Percentiles rank a stretch among this genome's conserved stretches.
Evolutionary conservation across 441 rosid genomes (phyloP).

Genomic region (Croton laevigatus): DNA sequence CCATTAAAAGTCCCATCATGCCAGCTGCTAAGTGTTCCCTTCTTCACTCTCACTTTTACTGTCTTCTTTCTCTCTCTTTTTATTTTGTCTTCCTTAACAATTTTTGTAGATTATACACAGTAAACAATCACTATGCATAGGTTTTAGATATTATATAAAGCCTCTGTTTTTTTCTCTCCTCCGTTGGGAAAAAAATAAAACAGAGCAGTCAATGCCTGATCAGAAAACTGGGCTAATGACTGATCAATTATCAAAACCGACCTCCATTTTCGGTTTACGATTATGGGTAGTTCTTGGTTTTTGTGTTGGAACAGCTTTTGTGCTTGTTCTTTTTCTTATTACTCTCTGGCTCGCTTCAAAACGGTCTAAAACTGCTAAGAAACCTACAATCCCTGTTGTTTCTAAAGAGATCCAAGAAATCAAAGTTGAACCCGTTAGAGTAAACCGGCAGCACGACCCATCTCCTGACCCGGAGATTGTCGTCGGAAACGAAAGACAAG

Average conservation of each 20-base stretch:
- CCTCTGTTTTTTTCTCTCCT: not conserved
- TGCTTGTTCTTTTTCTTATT: conserved; percentile 67
- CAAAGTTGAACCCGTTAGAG: conserved; percentile 28
- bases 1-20: conserved; percentile 28
- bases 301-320: conserved; percentile 71
- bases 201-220: conserved; percentile 32
- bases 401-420: conserved; percentile 65
- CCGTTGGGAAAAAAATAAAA: conserved; percentile 13
- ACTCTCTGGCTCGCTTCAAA: conserved; percentile 80
- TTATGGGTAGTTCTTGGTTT: conserved; percentile 86
- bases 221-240: conserved; percentile 26
- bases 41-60: not conserved
- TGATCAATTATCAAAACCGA: conserved; percentile 59
- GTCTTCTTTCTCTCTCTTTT: not conserved
- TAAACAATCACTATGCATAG: not conserved
- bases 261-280: conserved; percentile 71
- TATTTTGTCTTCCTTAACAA: not conserved
- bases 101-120: not conserved
- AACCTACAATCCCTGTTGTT: conserved; percentile 40
- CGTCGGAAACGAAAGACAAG: conserved; percentile 29
- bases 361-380: conserved; percentile 30
- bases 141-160: not conserved
- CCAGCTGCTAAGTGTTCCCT: conserved; percentile 26
- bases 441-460: conserved; percentile 18
- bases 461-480: conserved; percentile 24